Base-by-base conservation (phyloP, 2,329 filamentous ascomycete genomes). In the Calycina herbarum region DNA sequence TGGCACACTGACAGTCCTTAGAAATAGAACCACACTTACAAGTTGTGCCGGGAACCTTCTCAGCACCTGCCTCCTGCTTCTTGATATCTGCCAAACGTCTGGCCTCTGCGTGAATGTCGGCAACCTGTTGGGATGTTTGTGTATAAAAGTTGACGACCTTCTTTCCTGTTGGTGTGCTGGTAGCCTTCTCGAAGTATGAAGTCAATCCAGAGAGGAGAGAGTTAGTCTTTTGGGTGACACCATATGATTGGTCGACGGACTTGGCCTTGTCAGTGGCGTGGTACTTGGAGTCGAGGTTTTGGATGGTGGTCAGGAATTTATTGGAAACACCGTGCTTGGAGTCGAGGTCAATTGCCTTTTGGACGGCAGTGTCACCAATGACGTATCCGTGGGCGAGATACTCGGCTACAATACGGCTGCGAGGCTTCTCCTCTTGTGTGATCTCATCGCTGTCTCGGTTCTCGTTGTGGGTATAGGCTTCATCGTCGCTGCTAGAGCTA, bases 341-440 rank as follows among this genome's bases (percentile, higher is more conserved):
- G 82, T 99, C 95, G 61, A 98, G 87, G 35, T 92, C 87, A 74
- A 99, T 91, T 69, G 93, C 94, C 69, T 86, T 86, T 81, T 95
- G 86, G 72, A 97, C 89, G 61, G 92, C 91, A 33, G 79, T 82
- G 65, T 89, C 86, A 35, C 86, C 76, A 70, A 98, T 84, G 10
- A 48, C 86, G 81, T 99, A 99, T 72, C 95, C 95, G 74, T 97
- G 93, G 11, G 95, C 94, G 40, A 99, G 90, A 79, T 98, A 97
- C 82, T 99, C 95, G 70, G 95, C 95, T 61, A 97, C 80, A 78
- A 99, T 97, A 74, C 95, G 92, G 51, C 91, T 88, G 74, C 94
- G 91, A 17, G 95, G 95, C 85, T 99, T 99, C 83, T 98, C 93
- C 80, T 99, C 95, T 77, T 99, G 95, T 15, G 89, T 88, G 73